Conservation (phyloP, 2,329 filamentous ascomycete genomes). For the Grosmannia penicillata region DNA sequence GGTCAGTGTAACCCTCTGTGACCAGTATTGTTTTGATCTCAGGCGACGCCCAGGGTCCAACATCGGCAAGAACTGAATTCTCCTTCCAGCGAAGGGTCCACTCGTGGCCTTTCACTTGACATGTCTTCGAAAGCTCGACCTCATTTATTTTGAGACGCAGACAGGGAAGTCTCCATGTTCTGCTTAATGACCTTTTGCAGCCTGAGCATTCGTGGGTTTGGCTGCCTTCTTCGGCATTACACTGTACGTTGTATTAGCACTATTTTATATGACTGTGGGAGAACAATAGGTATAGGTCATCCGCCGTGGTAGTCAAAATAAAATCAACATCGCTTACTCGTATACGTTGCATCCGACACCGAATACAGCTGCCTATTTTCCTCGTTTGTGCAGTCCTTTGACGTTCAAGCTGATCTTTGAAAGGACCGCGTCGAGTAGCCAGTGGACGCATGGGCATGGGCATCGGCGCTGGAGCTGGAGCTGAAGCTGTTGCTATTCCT, state of each 20-base stretch:
- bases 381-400: slow-evolving; percentile 41
- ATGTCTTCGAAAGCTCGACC: slow-evolving; percentile 41
- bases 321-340: slow-evolving; percentile 26
- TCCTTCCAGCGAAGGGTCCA: slow-evolving; percentile 46
- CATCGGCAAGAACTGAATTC: slow-evolving; percentile 34
- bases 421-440: slow-evolving; percentile 33
- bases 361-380: slow-evolving; percentile 42
- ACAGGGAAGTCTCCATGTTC: slow-evolving; percentile 39
- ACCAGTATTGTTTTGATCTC: slow-evolving; percentile 35
- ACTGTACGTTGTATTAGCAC: slow-evolving; percentile 24
- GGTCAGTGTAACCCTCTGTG: slow-evolving; percentile 38
- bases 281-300: neutral
- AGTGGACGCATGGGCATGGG: too few species aligned
- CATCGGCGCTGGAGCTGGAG: too few species aligned
- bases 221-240: slow-evolving; percentile 32
- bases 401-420: slow-evolving; percentile 34
- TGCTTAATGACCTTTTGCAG: slow-evolving; percentile 36
- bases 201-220: slow-evolving; percentile 33
- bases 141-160: slow-evolving; percentile 47
- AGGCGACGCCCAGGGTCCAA: slow-evolving; percentile 37
- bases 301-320: neutral
- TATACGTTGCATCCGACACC: slow-evolving; percentile 47
- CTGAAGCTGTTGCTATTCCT: too few species aligned
- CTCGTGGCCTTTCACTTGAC: slow-evolving; percentile 41
- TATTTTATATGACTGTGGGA: neutral